A percentile compares a stretch with the other conserved stretches of the same genome.
Conservation (phyloP, 305 asterid species). For the Fraxinus baroniana region DNA sequence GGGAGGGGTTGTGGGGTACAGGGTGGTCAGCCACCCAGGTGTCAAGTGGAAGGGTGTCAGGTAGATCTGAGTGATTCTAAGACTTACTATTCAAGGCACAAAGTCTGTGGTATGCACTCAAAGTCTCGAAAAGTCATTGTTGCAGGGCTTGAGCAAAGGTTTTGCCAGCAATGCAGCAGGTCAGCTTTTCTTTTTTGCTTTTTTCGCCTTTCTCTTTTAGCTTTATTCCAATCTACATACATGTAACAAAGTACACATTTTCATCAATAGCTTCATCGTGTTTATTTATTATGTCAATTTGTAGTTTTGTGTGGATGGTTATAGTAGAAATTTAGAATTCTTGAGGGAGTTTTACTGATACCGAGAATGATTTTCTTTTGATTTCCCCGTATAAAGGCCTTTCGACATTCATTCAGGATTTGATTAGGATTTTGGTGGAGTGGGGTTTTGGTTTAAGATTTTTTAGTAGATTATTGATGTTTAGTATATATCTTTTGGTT, state of each 20-base stretch:
- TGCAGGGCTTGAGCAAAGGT: conserved; percentile 60
- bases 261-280: not conserved
- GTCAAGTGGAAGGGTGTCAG: conserved; percentile 77
- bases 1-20: conserved; percentile 32
- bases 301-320: not conserved
- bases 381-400: not conserved
- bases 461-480: not conserved
- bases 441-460: not conserved
- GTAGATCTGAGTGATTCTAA: conserved; percentile 68
- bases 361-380: conserved; percentile 7
- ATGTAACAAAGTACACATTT: not conserved
- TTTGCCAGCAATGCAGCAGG: conserved; percentile 95
- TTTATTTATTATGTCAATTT: not conserved
- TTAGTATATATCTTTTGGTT: not conserved
- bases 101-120: conserved; percentile 72
- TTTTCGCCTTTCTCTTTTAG: not conserved
- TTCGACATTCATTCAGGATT: not conserved
- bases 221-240: not conserved
- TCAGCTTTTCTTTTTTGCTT: conserved; percentile 11
- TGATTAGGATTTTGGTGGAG: not conserved
- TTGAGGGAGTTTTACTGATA: conserved; percentile 10
- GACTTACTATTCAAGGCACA: conserved; percentile 70
- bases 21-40: conserved; percentile 47
- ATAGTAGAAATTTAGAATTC: not conserved
- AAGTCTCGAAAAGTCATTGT: conserved; percentile 62